Conservation (phyloP, 164 flowering plant species). For the Akebia trifoliata region DNA sequence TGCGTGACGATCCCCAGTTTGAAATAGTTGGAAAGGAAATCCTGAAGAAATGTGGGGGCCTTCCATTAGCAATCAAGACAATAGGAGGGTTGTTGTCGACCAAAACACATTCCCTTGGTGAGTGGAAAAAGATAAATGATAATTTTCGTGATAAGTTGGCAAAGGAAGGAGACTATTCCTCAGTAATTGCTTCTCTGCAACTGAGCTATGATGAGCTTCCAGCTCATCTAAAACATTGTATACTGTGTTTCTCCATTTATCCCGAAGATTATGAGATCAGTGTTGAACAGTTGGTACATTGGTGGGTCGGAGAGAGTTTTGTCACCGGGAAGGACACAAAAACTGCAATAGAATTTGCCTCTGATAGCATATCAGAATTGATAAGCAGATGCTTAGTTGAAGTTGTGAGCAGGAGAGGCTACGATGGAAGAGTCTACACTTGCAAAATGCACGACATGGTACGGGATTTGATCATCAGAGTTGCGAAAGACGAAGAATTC, state of each 20-base stretch:
- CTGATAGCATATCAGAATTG: constrained; percentile 12
- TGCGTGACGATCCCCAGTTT: background rate
- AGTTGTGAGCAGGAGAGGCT: constrained; percentile 5
- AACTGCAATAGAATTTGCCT: constrained; percentile 13
- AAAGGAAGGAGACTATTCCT: background rate
- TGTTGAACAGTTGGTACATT: no score
- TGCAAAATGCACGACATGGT: no score
- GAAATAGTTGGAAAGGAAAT: constrained; percentile 9
- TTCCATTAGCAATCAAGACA: no score
- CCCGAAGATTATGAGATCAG: no score
- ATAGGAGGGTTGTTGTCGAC: no score
- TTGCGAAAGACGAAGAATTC: constrained; percentile 17
- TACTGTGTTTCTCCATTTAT: no score
- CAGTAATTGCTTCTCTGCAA: constrained; percentile 19
- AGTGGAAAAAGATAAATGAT: constrained; percentile 9
- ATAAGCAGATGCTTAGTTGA: constrained; percentile 20
- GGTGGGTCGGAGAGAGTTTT: no score
- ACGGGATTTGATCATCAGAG: no score
- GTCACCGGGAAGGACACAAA: constrained; percentile 2
- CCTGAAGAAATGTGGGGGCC: no score
- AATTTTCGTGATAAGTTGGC: constrained; percentile 13
- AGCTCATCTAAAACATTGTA: no score
- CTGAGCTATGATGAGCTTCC: constrained; percentile 26
- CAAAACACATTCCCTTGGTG: background rate
- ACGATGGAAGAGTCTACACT: constrained; percentile 22